Evolutionary conservation across 2,329 filamentous ascomycete genomes (phyloP), one percentile per base, ranked within the genome.

Genomic region (Diaporthe velutina): DNA sequence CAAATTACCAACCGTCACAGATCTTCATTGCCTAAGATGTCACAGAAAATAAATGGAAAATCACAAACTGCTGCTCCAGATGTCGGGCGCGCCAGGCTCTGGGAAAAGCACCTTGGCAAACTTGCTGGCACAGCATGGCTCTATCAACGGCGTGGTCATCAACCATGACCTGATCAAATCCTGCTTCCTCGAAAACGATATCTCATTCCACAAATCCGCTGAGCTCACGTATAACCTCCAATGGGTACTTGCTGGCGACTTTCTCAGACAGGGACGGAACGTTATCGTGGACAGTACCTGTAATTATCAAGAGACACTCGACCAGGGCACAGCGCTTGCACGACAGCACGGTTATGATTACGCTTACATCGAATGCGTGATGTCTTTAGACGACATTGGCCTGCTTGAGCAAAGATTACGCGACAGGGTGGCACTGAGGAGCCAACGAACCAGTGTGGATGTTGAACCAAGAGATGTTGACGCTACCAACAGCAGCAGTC

Each of bases 151-250:
- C 17, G 66, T 55, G 33, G 50, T 55, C 48, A 42, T 70, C 45
- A 70, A 70, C 25, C 45, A 70, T 7, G 66, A 54, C n/a, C 25
- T 70, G 48, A 55, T 30, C 48, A 70, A 55, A 42, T 55, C 33
- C 5, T 70, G 38, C 50, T 55, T 70, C 50, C 33, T 70, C 19
- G 45, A 55, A 4, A 55, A 42, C 48, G 25, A 50, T 12, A 70
- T 54, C 15, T 2, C 22, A 0, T 22, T 55, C n/a, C 25, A 70
- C n/a, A 40, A 28, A 38, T 70, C 66, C 9, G 66, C 35, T 6
- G 50, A 40, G 30, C 66, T 70, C 25, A 55, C 66, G 38, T 70
- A 70, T 3, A 42, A 25, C 17, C 50, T 70, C 45, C 33, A 70
- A 52, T 70, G 35, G 45, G 15, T 55, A 13, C 66, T 70, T 42